A percentile compares a stretch with the other conserved stretches of the same genome.
Conservation (phyloP, 2,329 filamentous ascomycete species). For the Xylaria sp. region DNA sequence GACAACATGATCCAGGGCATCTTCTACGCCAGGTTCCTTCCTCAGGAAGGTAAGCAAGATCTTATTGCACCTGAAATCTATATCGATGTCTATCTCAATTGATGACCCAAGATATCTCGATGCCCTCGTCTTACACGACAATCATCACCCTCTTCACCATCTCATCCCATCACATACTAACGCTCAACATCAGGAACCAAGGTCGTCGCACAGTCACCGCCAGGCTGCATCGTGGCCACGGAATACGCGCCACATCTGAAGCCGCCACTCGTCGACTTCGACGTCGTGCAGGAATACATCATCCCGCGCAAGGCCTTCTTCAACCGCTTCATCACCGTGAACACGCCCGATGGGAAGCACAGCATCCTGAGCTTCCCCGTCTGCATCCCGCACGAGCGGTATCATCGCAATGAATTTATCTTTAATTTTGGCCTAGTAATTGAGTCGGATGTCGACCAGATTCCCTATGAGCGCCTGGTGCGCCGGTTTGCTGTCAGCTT, state of each 20-base stretch:
- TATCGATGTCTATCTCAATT: neutral
- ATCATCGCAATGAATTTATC: slow-evolving; percentile 92
- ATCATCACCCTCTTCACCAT: neutral
- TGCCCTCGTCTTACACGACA: neutral
- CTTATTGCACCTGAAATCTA: neutral
- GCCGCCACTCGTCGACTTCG: slow-evolving; percentile 73
- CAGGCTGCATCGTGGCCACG: slow-evolving; percentile 53
- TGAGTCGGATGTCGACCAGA: slow-evolving; percentile 60
- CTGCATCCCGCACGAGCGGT: slow-evolving; percentile 75
- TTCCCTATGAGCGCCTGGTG: slow-evolving; percentile 78
- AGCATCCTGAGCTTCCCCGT: slow-evolving; percentile 84
- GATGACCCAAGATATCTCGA: too few relatives aligned
- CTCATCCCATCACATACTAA: slow-evolving; percentile 11
- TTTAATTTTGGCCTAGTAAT: slow-evolving; percentile 95
- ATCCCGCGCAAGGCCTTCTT: slow-evolving; percentile 94
- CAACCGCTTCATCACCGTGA: slow-evolving; percentile 80
- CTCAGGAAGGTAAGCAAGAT: slow-evolving; percentile 49
- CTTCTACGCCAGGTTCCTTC: slow-evolving; percentile 65
- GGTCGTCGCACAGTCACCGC: slow-evolving; percentile 57
- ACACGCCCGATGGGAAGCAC: slow-evolving; percentile 63
- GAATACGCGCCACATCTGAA: slow-evolving; percentile 38
- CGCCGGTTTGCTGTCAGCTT: slow-evolving; percentile 80
- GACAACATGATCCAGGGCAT: slow-evolving; percentile 61
- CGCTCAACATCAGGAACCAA: slow-evolving; percentile 46
- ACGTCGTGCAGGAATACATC: slow-evolving; percentile 82